These are phyloP conservation scores for Gloeopeniophorella convolvens DNA, from an alignment of 768 basidiomycete species.

Conservation along the genomic window DNA sequence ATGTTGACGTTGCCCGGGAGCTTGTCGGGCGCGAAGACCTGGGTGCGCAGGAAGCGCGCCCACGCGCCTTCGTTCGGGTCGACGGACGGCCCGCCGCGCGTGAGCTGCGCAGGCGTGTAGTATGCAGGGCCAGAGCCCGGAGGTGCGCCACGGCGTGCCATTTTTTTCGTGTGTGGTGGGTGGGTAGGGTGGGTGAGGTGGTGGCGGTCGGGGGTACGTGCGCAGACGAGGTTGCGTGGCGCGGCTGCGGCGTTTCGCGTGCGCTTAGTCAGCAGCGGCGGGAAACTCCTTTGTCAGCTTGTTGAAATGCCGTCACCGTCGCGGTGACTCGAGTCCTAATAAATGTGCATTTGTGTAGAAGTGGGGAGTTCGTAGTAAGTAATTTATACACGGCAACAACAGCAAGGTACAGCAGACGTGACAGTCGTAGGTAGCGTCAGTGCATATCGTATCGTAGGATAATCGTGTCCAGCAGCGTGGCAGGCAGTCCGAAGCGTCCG, in stretches of 20 bases:
- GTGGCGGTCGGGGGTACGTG: background rate
- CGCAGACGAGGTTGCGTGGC: background rate
- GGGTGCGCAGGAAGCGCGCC: conserved; percentile 47
- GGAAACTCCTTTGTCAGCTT: no score
- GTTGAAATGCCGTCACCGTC: no score
- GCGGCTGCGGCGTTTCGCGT: background rate
- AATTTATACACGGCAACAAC: no score
- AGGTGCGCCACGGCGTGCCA: conserved; percentile 67
- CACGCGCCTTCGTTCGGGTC: conserved; percentile 63
- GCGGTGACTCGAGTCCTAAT: no score
- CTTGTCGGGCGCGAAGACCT: conserved; percentile 70
- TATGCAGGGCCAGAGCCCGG: conserved; percentile 48
- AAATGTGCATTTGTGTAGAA: no score
- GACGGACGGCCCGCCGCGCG: conserved; percentile 33
- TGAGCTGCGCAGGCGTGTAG: conserved; percentile 39
- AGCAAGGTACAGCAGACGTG: no score
- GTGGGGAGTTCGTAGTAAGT: no score
- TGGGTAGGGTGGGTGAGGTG: conserved; percentile 2
- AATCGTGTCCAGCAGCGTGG: no score
- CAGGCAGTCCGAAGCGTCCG: no score
- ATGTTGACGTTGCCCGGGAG: conserved; percentile 68
- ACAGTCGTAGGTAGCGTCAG: no score
- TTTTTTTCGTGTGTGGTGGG: conserved; percentile 25
- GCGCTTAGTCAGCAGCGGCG: background rate
- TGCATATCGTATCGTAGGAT: no score